These are phyloP conservation scores for Caryopteris hybrid DNA, from an alignment of 305 asterid genomes.

Conservation along the genomic window DNA sequence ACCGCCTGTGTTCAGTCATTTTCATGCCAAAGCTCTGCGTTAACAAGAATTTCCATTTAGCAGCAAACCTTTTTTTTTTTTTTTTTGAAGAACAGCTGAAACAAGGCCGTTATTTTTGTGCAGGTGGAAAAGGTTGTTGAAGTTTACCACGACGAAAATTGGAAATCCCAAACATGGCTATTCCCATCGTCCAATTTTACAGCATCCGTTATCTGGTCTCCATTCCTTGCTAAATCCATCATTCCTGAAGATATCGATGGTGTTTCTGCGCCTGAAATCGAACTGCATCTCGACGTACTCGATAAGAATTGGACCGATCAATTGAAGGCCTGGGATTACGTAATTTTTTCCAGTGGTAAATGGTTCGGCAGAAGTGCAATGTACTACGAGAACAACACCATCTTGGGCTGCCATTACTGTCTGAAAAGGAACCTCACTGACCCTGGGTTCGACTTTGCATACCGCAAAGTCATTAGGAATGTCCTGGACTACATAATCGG, in stretches of 20 bases:
- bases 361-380: constrained; percentile 68
- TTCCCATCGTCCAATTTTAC: constrained; percentile 67
- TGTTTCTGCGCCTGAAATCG: constrained; percentile 55
- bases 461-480: constrained; percentile 41
- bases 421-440: constrained; percentile 52
- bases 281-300: constrained; percentile 68
- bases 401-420: constrained; percentile 70
- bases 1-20: background rate
- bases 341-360: constrained; percentile 63
- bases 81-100: no score
- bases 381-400: constrained; percentile 47
- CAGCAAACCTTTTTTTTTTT: no score
- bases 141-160: constrained; percentile 58
- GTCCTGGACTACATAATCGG: constrained; percentile 38
- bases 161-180: constrained; percentile 56
- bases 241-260: constrained; percentile 58
- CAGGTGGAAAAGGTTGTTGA: constrained; percentile 60
- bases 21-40: no score
- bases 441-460: constrained; percentile 50
- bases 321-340: constrained; percentile 43
- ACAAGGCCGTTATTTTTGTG: no score
- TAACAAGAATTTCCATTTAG: no score
- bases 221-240: constrained; percentile 66
- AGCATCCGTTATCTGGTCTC: constrained; percentile 72
- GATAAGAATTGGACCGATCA: constrained; percentile 64